Conservation (phyloP, 2,329 filamentous ascomycete species). For the Camillea tinctor region DNA sequence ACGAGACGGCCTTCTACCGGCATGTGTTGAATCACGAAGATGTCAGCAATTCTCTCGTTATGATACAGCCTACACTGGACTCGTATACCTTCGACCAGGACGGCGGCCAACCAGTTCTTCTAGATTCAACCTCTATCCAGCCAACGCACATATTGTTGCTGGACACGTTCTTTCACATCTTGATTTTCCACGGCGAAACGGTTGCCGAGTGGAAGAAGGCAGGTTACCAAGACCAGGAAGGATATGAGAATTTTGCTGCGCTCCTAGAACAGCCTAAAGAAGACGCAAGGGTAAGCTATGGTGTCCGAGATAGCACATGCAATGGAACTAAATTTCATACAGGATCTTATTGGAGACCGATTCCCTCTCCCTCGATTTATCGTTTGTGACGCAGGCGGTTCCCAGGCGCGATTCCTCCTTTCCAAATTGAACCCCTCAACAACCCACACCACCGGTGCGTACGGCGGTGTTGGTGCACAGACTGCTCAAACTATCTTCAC, state of each 20-base stretch:
- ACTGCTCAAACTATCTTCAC: conserved; percentile 98
- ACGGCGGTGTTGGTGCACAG: conserved; percentile 80
- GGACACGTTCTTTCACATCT: conserved; percentile 98
- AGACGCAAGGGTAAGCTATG: conserved; percentile 75
- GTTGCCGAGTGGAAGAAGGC: conserved; percentile 98
- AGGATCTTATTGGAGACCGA: conserved; percentile 95
- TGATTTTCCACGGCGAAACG: conserved; percentile 98
- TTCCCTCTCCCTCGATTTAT: conserved; percentile 99
- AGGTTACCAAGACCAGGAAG: conserved; percentile 96
- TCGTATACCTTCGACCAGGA: conserved; percentile 97
- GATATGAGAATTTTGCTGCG: conserved; percentile 91
- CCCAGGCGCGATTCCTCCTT: conserved; percentile 92
- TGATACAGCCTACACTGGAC: conserved; percentile 98
- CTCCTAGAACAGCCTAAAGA: conserved; percentile 93
- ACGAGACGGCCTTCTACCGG: conserved; percentile 98
- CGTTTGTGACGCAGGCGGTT: conserved; percentile 96
- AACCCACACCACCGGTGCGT: conserved; percentile 89
- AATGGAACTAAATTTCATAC: conserved; percentile 16
- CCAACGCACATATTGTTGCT: conserved; percentile 89
- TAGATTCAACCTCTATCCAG: conserved; percentile 96
- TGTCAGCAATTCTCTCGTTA: conserved; percentile 92
- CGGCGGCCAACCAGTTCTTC: conserved; percentile 84
- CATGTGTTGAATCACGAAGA: conserved; percentile 98
- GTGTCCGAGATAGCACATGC: conserved; percentile 7
- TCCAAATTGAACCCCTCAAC: conserved; percentile 98